phyloP scores from a whole-genome alignment of 768 basidiomycete species.

The Lyophyllum semitale region DNA sequence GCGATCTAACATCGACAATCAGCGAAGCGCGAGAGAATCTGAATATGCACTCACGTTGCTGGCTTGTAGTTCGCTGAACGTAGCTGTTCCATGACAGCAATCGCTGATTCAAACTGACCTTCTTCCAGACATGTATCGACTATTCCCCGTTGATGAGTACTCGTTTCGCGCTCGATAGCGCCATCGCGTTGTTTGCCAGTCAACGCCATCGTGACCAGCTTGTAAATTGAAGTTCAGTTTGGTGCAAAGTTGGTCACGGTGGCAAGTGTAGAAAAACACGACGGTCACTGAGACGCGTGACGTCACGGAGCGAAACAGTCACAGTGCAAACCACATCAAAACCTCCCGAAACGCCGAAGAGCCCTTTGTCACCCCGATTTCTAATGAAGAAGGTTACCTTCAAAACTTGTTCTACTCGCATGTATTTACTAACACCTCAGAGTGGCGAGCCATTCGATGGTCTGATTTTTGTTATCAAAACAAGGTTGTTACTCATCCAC shows the following conservation, averaged over 20 bases:
- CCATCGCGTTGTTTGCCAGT: constrained; percentile 9
- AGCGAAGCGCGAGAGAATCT: background rate
- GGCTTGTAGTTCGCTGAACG: constrained; percentile 60
- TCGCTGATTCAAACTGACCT: constrained; percentile 71
- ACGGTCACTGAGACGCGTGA: constrained; percentile 1
- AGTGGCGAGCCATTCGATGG: no score
- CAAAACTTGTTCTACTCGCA: no score
- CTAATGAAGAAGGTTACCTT: no score
- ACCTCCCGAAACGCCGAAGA: background rate
- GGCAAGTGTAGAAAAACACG: background rate
- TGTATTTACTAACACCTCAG: no score
- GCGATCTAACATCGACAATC: constrained; percentile 41
- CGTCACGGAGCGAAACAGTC: background rate
- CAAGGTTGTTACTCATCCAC: no score
- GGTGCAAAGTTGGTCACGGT: no score
- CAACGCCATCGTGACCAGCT: constrained; percentile 2
- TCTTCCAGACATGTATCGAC: constrained; percentile 80
- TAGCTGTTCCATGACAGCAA: constrained; percentile 61
- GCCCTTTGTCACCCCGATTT: background rate
- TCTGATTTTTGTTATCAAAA: no score
- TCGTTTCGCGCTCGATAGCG: constrained; percentile 44
- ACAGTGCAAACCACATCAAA: background rate
- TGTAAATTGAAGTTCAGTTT: no score
- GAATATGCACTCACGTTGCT: constrained; percentile 46
- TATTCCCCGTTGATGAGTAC: constrained; percentile 48